These are phyloP conservation scores for Sordariomycetes sp. DNA, from an alignment of 2,329 filamentous ascomycete species.

Conservation along the genomic window DNA sequence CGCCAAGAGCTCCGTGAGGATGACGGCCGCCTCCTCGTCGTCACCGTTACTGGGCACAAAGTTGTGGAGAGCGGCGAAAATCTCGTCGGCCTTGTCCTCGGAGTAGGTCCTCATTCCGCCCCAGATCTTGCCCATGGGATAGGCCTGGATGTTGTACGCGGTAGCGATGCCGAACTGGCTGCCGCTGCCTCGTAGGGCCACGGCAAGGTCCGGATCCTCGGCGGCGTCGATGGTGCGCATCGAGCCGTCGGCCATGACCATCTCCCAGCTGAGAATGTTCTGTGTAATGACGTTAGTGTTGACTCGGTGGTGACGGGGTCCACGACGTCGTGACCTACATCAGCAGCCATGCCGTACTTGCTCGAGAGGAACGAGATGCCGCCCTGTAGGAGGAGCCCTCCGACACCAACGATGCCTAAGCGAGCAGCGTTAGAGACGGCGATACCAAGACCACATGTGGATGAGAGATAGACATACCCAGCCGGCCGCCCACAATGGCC, in stretches of 20 bases:
- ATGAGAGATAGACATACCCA: slow-evolving; percentile 9
- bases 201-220: slow-evolving; percentile 12
- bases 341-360: slow-evolving; percentile 16
- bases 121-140: slow-evolving; percentile 23
- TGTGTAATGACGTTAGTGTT: background rate
- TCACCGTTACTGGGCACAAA: slow-evolving; percentile 15
- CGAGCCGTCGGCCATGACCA: slow-evolving; percentile 13
- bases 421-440: background rate
- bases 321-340: slow-evolving; percentile 10
- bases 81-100: slow-evolving; percentile 12
- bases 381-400: slow-evolving; percentile 16
- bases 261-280: slow-evolving; percentile 15
- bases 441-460: background rate
- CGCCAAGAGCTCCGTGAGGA: slow-evolving; percentile 13
- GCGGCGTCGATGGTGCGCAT: slow-evolving; percentile 15
- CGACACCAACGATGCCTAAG: slow-evolving; percentile 16
- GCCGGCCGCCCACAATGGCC: slow-evolving; percentile 18
- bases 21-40: slow-evolving; percentile 18
- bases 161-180: slow-evolving; percentile 21
- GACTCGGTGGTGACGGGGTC: background rate
- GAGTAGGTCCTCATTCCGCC: slow-evolving; percentile 23
- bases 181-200: slow-evolving; percentile 17
- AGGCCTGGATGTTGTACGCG: slow-evolving; percentile 17
- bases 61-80: slow-evolving; percentile 21
- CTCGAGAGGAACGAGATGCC: slow-evolving; percentile 17